These are phyloP conservation scores for Diaporthe sp. DNA, from an alignment of 2,329 filamentous ascomycete species.

Conservation along the genomic window DNA sequence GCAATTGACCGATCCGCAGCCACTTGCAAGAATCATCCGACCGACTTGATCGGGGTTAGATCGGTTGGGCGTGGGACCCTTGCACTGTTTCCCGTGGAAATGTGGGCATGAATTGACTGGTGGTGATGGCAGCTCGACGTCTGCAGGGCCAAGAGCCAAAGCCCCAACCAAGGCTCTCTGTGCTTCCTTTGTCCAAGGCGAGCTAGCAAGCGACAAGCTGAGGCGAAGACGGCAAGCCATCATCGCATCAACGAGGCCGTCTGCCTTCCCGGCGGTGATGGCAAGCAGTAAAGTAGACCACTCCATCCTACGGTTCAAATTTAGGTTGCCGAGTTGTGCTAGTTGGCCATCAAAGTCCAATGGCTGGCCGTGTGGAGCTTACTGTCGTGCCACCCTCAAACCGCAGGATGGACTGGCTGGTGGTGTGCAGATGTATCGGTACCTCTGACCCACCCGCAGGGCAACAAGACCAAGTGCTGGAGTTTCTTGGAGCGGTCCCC, in stretches of 20 bases:
- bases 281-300: not conserved
- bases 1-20: constrained; percentile 24
- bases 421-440: constrained; percentile 17
- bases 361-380: constrained; percentile 13
- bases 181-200: not conserved
- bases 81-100: constrained; percentile 23
- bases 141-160: constrained; percentile 15
- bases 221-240: not conserved
- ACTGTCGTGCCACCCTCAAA: constrained; percentile 22
- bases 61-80: constrained; percentile 27
- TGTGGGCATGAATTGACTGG: constrained; percentile 20
- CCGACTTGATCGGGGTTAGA: constrained; percentile 21
- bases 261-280: not conserved
- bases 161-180: not conserved
- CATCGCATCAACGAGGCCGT: not conserved
- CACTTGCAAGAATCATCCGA: constrained; percentile 25
- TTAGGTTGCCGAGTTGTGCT: not conserved
- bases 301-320: not conserved
- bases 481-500: not conserved
- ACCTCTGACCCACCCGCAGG: constrained; percentile 12
- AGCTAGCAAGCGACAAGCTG: not conserved
- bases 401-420: constrained; percentile 9
- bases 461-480: constrained; percentile 11
- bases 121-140: constrained; percentile 28
- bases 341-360: constrained; percentile 1